Conservation (phyloP, 495 filamentous ascomycete species). For the Friedmanniomyces endolithicus region DNA sequence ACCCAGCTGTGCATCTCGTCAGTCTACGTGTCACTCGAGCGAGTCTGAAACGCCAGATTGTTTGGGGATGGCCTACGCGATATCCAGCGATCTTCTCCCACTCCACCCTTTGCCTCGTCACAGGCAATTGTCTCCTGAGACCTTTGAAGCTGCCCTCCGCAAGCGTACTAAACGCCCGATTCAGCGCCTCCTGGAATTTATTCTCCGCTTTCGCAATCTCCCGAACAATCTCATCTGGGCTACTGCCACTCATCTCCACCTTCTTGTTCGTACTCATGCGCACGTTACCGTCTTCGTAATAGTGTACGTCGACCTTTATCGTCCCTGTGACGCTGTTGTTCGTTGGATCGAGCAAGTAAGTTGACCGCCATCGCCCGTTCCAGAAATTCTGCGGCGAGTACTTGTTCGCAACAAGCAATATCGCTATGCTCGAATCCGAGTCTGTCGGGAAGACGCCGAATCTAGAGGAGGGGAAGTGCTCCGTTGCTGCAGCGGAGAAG, state of each 20-base stretch:
- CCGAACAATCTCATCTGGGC: constrained; percentile 55
- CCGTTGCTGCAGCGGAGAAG: constrained; percentile 60
- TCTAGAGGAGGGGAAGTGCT: constrained; percentile 77
- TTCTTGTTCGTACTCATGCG: constrained; percentile 76
- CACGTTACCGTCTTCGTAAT: constrained; percentile 99
- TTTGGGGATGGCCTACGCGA: constrained; percentile 37
- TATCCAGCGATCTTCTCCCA: constrained; percentile 99
- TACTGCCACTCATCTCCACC: constrained; percentile 44
- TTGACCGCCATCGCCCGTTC: constrained; percentile 92
- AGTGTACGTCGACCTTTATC: constrained; percentile 85
- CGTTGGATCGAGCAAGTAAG: constrained; percentile 63
- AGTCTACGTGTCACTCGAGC: not conserved
- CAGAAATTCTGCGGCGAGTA: constrained; percentile 98
- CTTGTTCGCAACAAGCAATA: constrained; percentile 83
- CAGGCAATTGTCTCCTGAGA: constrained; percentile 80
- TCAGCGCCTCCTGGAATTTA: constrained; percentile 92
- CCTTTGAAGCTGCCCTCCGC: constrained; percentile 93
- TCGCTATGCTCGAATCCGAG: constrained; percentile 59
- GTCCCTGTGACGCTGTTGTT: constrained; percentile 49
- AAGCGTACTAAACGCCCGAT: constrained; percentile 72
- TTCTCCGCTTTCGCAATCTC: constrained; percentile 70
- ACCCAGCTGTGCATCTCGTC: constrained; percentile 37
- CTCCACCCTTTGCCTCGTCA: constrained; percentile 96
- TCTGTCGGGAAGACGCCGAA: constrained; percentile 71
- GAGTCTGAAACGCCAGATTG: constrained; percentile 17